Evolutionary conservation across 345 rosid genomes (phyloP).

Genomic region (Populus tremula): DNA sequence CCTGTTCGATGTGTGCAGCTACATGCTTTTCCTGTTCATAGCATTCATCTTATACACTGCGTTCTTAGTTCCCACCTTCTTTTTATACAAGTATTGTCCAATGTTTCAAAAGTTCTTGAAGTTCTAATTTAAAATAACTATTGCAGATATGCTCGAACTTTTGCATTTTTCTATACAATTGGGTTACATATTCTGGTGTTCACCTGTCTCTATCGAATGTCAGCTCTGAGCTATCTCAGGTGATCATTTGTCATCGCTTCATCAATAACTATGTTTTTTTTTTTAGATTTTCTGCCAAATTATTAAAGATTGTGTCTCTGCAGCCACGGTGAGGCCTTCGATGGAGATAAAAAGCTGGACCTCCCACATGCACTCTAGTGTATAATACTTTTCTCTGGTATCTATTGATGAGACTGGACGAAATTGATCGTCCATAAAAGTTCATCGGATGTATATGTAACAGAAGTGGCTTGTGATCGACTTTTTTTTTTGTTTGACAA

Average conservation of each 20-base stretch:
- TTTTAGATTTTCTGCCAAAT: not conserved
- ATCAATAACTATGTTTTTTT: not conserved
- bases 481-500: not conserved
- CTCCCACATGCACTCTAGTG: conserved; percentile 69
- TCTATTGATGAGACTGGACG: not conserved
- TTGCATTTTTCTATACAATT: conserved; percentile 91
- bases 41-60: not conserved
- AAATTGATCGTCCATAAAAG: not conserved
- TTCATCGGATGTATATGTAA: conserved; percentile 20
- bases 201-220: conserved; percentile 93
- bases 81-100: too few species aligned
- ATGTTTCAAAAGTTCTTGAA: too few species aligned
- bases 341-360: conserved; percentile 46
- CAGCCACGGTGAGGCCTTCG: conserved; percentile 72
- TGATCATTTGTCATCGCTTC: conserved; percentile 12
- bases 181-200: conserved; percentile 84
- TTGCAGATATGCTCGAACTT: conserved; percentile 84
- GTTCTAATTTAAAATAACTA: not conserved
- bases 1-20: too few species aligned
- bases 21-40: too few species aligned
- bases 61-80: too few species aligned
- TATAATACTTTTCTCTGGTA: conserved; percentile 2
- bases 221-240: conserved; percentile 88
- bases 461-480: not conserved
- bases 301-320: conserved; percentile 5